Percentiles rank a stretch among this genome's conserved stretches.
phyloP scores from a whole-genome alignment of 2,329 filamentous ascomycete species.

The Tympanopsis confertula region DNA sequence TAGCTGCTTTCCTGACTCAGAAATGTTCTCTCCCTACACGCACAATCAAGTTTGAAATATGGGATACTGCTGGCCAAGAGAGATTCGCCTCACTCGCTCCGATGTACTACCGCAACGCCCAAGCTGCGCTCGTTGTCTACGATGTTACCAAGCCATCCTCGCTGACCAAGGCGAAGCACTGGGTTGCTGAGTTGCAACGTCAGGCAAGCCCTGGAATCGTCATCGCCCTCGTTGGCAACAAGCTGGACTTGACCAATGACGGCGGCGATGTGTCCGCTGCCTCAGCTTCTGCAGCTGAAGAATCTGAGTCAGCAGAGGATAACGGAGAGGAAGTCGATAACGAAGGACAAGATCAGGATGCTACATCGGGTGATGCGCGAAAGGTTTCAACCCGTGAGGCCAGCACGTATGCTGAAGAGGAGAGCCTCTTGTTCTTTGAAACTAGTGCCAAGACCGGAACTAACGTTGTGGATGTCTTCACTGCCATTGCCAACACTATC shows the following conservation, averaged over 20 bases:
- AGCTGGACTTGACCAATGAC: slow-evolving; percentile 74
- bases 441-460: slow-evolving; percentile 93
- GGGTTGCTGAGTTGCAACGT: slow-evolving; percentile 92
- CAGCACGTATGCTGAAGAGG: slow-evolving; percentile 86
- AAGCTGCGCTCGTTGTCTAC: slow-evolving; percentile 95
- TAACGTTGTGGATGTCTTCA: slow-evolving; percentile 93
- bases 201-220: slow-evolving; percentile 94
- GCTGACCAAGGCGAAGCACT: slow-evolving; percentile 93
- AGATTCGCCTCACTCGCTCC: slow-evolving; percentile 91
- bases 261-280: background rate
- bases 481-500: slow-evolving; percentile 94
- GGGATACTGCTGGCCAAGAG: slow-evolving; percentile 97
- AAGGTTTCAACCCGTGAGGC: slow-evolving; percentile 88
- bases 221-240: slow-evolving; percentile 94
- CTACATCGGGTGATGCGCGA: slow-evolving; percentile 54
- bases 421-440: slow-evolving; percentile 90
- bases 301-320: background rate
- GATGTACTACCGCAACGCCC: slow-evolving; percentile 99
- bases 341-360: slow-evolving; percentile 36
- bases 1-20: slow-evolving; percentile 94
- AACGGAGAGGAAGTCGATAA: slow-evolving; percentile 20
- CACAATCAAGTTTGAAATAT: slow-evolving; percentile 91
- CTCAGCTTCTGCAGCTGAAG: background rate
- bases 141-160: slow-evolving; percentile 94
- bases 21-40: slow-evolving; percentile 92